Percentiles rank a stretch among this genome's conserved stretches.
These are phyloP conservation scores for Pseudozyma sp. DNA, from an alignment of 1,284 basidiomycete genomes.

Conservation along the genomic window DNA sequence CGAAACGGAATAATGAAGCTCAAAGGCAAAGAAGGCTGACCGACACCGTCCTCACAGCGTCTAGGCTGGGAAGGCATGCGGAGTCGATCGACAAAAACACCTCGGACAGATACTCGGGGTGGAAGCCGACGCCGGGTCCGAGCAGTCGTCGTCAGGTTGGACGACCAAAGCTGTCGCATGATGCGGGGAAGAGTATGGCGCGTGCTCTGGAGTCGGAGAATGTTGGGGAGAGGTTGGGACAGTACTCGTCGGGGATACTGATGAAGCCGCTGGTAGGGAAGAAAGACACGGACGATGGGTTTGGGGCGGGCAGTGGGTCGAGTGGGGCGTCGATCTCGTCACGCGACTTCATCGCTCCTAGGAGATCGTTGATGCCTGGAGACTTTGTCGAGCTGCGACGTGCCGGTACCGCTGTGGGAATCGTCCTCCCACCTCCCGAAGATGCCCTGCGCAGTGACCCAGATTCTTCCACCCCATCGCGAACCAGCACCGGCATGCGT, in stretches of 20 bases:
- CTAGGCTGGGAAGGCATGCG: conserved; percentile 17
- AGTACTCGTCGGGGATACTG: conserved; percentile 18
- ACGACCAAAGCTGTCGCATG: conserved; percentile 23
- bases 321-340: neutral
- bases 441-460: neutral
- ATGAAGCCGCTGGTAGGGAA: conserved; percentile 8
- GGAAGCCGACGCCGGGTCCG: conserved; percentile 39
- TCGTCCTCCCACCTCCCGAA: conserved; percentile 24
- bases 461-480: neutral
- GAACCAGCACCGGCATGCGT: neutral
- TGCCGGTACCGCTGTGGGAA: conserved; percentile 3
- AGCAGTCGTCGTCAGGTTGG: conserved; percentile 32
- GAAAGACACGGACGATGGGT: neutral
- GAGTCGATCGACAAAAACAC: conserved; percentile 13
- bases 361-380: conserved; percentile 27
- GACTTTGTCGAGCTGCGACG: conserved; percentile 49
- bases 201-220: conserved; percentile 5
- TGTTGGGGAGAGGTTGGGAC: conserved; percentile 16
- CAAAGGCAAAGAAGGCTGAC: conserved; percentile 8
- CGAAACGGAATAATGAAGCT: conserved; percentile 6
- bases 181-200: conserved; percentile 14
- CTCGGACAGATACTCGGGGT: conserved; percentile 33
- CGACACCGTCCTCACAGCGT: conserved; percentile 36
- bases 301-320: neutral
- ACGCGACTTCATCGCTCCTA: conserved; percentile 28